A percentile compares a stretch with the other conserved stretches of the same genome.
phyloP scores from a whole-genome alignment of 2,329 filamentous ascomycete genomes.

The Pseudogymnoascus sp. region DNA sequence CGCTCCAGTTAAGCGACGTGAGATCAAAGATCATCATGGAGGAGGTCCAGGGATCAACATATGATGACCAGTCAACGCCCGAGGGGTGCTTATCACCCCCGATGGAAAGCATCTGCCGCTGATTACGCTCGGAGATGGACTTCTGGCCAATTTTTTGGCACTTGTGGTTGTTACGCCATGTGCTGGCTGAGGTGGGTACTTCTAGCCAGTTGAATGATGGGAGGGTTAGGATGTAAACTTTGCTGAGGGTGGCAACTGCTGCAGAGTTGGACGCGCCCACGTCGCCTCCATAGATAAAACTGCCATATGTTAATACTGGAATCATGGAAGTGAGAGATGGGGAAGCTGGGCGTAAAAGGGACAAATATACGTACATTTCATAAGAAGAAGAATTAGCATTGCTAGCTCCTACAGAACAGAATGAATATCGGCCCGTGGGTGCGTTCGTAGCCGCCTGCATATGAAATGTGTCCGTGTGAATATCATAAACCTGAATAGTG shows the following conservation, averaged over 20 bases:
- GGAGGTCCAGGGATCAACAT: conserved; percentile 12
- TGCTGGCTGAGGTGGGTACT: not conserved
- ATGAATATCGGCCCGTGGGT: conserved; percentile 6
- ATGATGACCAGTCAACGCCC: not conserved
- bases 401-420: conserved; percentile 9
- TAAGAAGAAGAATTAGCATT: conserved; percentile 7
- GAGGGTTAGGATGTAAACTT: conserved; percentile 4
- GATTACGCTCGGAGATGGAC: not conserved
- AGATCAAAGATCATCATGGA: not conserved
- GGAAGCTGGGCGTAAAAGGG: not conserved
- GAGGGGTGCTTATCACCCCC: conserved; percentile 6
- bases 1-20: not conserved
- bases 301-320: not conserved
- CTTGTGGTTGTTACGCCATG: not conserved
- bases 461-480: conserved; percentile 8
- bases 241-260: conserved; percentile 1
- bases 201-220: not conserved
- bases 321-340: not conserved
- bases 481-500: conserved; percentile 12
- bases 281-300: not conserved
- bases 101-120: not conserved
- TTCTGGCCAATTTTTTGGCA: not conserved
- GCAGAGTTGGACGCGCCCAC: not conserved
- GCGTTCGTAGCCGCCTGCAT: conserved; percentile 8
- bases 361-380: conserved; percentile 12